Evolutionary conservation across 1,284 basidiomycete genomes (phyloP).

Genomic region (Rhodotorula sp.): DNA sequence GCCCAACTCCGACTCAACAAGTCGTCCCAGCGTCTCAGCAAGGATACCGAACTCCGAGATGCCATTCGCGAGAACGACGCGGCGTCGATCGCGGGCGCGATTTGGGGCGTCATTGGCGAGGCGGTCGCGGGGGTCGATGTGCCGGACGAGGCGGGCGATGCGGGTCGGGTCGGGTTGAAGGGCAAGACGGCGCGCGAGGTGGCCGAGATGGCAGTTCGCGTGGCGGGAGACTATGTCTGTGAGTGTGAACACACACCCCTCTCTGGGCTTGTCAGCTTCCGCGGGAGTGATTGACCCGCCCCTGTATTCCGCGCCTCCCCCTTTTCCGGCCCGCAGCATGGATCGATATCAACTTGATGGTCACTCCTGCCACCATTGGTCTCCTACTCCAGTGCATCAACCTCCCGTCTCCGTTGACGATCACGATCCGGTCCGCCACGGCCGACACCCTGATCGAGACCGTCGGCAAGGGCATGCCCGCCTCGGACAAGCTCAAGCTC

Average conservation of each 20-base stretch:
- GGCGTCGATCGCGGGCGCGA: constrained; percentile 76
- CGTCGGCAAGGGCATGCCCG: constrained; percentile 88
- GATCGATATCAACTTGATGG: constrained; percentile 95
- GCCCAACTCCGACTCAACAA: constrained; percentile 74
- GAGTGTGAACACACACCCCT: constrained; percentile 50
- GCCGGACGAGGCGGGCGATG: constrained; percentile 42
- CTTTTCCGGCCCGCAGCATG: constrained; percentile 62
- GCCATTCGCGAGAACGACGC: constrained; percentile 85
- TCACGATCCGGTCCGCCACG: constrained; percentile 78
- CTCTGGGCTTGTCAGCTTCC: too few relatives aligned
- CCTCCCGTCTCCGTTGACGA: constrained; percentile 58
- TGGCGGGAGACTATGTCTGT: constrained; percentile 93
- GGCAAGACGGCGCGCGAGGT: constrained; percentile 68
- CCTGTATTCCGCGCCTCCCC: not conserved
- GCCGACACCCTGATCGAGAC: constrained; percentile 77
- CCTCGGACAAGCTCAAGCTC: constrained; percentile 83
- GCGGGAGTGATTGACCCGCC: too few relatives aligned
- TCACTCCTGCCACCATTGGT: constrained; percentile 83
- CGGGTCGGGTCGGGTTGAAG: not conserved
- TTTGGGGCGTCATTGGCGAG: constrained; percentile 78
- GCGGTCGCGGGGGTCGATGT: constrained; percentile 57
- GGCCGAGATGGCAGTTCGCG: constrained; percentile 82
- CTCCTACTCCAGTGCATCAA: constrained; percentile 82
- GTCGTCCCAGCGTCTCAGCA: constrained; percentile 62
- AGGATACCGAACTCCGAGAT: constrained; percentile 81